Evolutionary conservation across 345 rosid species (phyloP), one percentile per base, ranked within the genome.

Genomic region (Heritiera fomes): DNA sequence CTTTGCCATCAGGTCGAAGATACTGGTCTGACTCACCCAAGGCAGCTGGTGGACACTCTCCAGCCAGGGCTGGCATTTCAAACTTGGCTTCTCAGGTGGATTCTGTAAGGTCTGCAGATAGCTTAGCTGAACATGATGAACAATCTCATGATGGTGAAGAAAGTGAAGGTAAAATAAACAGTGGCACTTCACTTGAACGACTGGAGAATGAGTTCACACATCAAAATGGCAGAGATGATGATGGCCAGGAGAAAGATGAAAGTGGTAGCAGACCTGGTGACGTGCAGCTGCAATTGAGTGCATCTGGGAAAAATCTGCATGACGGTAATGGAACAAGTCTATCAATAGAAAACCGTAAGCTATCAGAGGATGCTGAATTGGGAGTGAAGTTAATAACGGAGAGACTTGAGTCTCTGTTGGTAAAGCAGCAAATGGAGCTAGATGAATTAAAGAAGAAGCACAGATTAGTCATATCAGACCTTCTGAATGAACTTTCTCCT

Each of bases 11-110:
- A 20, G 98, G 99, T 64, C 87, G 90, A 67, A 94, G 83, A 80
- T 94, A 89, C 77, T 96, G 99, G 99, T 90, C 89, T 2, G 88
- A 92, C 83, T 89, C 97, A 43, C 88, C 87, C 28, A 93, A 88
- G 85, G 82, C 75, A 5, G 66, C 5, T 20, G 82, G 81, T 80
- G 87, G 84, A 77, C 83, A 72, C 79, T 83, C 90, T 62, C 92
- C 89, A 50, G 46, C 68, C 70, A 81, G n/a, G 67, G 73, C 62
- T 71, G 86, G 86, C 43, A 70, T 74, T 50, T 83, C 87, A 52
- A 83, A 84, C 68, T 50, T 79, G 46, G 80, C 78, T 63, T 45
- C 50, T 56, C 78, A 49, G 49, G 69, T 14, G 30, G 72, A 73
- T 79, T 45, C 75, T 41, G 56, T 7, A 15, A 32, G 60, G 23